Evolutionary conservation across 108 stramenopile genomes (phyloP).

Genomic region (Cyclostephanos tholiformis): DNA sequence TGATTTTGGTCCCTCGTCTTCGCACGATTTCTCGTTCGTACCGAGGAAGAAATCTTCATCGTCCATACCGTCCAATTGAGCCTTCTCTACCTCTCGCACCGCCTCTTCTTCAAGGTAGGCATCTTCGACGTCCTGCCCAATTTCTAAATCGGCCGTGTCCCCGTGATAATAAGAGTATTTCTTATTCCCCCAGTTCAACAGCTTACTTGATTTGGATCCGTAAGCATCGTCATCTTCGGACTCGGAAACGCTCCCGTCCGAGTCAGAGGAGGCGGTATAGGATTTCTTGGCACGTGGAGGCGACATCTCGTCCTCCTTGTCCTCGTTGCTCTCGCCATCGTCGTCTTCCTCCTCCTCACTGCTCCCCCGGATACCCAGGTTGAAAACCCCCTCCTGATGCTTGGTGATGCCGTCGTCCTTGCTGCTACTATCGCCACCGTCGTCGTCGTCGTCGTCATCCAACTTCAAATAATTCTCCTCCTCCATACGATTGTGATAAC

Average conservation of each 20-base stretch:
- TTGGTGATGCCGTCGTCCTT: conserved; percentile 60
- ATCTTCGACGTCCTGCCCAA: conserved; percentile 84
- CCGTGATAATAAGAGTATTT: conserved; percentile 89
- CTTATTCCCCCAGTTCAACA: conserved; percentile 84
- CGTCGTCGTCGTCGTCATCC: conserved; percentile 21
- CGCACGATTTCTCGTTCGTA: conserved; percentile 29
- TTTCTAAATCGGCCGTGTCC: conserved; percentile 95
- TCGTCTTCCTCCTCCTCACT: conserved; percentile 52
- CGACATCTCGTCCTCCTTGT: background rate
- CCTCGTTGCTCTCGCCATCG: conserved; percentile 19
- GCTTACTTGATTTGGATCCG: conserved; percentile 32
- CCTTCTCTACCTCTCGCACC: conserved; percentile 74
- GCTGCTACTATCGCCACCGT: conserved; percentile 17
- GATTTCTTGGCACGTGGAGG: background rate
- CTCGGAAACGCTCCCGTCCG: conserved; percentile 35
- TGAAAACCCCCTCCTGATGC: conserved; percentile 62
- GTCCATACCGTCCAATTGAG: conserved; percentile 76
- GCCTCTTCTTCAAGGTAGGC: conserved; percentile 86
- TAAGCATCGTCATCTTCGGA: conserved; percentile 46
- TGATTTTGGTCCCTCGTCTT: conserved; percentile 32
- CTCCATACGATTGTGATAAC: conserved; percentile 54
- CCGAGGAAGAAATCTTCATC: conserved; percentile 82
- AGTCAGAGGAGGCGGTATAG: conserved; percentile 10
- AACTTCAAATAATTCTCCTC: conserved; percentile 55
- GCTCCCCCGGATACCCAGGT: conserved; percentile 64